phyloP scores from a whole-genome alignment of 768 basidiomycete species.

The Mycena epipterygia region DNA sequence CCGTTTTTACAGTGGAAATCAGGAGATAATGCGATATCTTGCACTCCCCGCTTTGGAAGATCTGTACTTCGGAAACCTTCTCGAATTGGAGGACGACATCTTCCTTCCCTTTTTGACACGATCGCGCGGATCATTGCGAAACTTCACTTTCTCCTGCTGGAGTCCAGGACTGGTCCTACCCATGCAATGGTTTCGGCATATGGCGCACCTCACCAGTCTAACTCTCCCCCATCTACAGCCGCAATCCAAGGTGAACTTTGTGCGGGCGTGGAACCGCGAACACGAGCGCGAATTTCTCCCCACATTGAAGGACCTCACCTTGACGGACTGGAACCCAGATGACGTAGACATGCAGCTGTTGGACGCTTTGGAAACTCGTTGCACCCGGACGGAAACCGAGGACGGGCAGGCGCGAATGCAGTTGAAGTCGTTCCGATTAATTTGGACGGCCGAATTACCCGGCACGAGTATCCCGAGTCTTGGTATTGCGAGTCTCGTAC shows the following conservation, averaged over 20 bases:
- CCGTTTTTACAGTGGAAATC: not conserved
- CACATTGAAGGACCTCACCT: not conserved
- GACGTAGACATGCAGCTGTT: not conserved
- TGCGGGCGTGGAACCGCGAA: not conserved
- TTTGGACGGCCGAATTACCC: not conserved
- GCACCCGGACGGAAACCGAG: not conserved
- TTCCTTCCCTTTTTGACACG: not conserved
- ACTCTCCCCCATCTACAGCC: not conserved
- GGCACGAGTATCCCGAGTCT: not conserved
- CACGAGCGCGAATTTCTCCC: not conserved
- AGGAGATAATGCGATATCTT: slow-evolving; percentile 4
- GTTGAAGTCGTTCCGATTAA: not conserved
- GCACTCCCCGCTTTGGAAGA: not conserved
- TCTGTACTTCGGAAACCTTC: not conserved
- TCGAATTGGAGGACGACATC: not conserved
- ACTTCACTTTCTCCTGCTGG: not conserved
- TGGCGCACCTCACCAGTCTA: slow-evolving; percentile 1
- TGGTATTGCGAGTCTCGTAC: not conserved
- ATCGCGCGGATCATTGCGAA: not conserved
- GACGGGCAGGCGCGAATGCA: not conserved
- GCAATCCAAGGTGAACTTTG: not conserved
- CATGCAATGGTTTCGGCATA: not conserved
- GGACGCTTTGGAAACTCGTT: not conserved
- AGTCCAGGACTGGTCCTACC: not conserved
- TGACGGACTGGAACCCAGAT: slow-evolving; percentile 4